A percentile compares a stretch with the other conserved stretches of the same genome.
Conservation (phyloP, 2,329 filamentous ascomycete species). For the Aspergillus ibericus region DNA sequence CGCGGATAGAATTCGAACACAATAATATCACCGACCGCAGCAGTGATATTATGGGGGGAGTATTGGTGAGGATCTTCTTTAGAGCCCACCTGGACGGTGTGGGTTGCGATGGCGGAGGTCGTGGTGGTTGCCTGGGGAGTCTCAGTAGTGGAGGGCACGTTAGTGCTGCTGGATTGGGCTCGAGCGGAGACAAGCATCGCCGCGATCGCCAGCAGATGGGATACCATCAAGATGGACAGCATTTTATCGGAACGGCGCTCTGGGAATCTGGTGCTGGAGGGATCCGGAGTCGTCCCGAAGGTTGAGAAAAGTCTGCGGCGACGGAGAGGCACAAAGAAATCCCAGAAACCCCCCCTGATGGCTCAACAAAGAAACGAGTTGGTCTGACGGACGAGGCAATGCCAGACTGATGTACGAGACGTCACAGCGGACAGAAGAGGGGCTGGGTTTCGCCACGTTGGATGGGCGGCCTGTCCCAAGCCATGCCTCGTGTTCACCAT, state of each 20-base stretch:
- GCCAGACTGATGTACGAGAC: background rate
- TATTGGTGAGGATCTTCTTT: slow-evolving; percentile 35
- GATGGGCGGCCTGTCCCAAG: background rate
- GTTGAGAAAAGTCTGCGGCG: background rate
- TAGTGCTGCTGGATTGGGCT: background rate
- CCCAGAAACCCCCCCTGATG: background rate
- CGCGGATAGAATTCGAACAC: slow-evolving; percentile 63
- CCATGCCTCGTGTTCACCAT: slow-evolving; percentile 5
- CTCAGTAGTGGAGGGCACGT: background rate
- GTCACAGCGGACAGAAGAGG: too few species aligned
- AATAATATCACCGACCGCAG: slow-evolving; percentile 33
- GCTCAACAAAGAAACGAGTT: background rate
- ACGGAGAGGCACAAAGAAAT: background rate
- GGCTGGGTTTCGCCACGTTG: too few species aligned
- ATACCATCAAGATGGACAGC: background rate
- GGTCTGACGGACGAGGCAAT: background rate
- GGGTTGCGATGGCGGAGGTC: slow-evolving; percentile 22
- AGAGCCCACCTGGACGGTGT: slow-evolving; percentile 37
- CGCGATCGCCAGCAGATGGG: background rate
- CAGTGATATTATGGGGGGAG: slow-evolving; percentile 29
- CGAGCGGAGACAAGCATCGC: background rate
- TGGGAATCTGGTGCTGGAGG: background rate
- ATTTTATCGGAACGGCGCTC: background rate
- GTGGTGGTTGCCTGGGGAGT: background rate
- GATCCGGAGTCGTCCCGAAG: background rate